Evolutionary conservation across 2,329 filamentous ascomycete genomes (phyloP), one percentile per base, ranked within the genome.

Genomic region (Diaporthe capsici): DNA sequence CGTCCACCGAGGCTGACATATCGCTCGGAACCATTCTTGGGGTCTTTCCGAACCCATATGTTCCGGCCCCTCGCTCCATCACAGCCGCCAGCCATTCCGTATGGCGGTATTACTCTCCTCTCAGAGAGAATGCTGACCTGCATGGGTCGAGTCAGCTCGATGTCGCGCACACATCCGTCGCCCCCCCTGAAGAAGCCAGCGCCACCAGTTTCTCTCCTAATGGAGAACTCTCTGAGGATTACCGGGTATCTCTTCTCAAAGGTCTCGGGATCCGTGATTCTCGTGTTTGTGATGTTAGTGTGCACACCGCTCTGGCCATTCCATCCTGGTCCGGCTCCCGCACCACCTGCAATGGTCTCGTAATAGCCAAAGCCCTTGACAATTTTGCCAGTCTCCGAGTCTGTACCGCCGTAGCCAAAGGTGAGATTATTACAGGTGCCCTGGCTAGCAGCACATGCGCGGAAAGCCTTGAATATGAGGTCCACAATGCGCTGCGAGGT

Each of bases 401-500:
- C 73, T 5, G 73, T 79, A 37, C 79, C 78, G 10, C 61, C 73
- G 37, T 81, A 81, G 55, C 82, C 82, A n/a, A 80, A 80, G 4
- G 70, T 71, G 3, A 83, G 71, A 65, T 79, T 81, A 75, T 83
- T 83, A 73, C 79, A 77, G 44, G 77, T 78, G 0, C 81, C 82
- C 55, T 83, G 82, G 15, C 76, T 76, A 1, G 80, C 82, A 4
- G 80, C 81, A 34, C 71, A 73, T 13, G 78, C 79, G 13, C 75
- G 71, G 77, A 83, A 82, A 15, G 81, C 81, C 34, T 79, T 76
- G 76, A 82, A 77, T n/a, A 83, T 78, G 51, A 82, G 76, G 68
- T 83, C 82, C 31, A 78, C 77, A 51, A 83, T 79, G 1, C 81
- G 78, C 71, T 83, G 81, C 6, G 80, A 81, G 13, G 82, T 82